Evolutionary conservation across 148 eudicot genomes (phyloP), one percentile per base, ranked within the genome.

Genomic region (Rhododendron simsii): DNA sequence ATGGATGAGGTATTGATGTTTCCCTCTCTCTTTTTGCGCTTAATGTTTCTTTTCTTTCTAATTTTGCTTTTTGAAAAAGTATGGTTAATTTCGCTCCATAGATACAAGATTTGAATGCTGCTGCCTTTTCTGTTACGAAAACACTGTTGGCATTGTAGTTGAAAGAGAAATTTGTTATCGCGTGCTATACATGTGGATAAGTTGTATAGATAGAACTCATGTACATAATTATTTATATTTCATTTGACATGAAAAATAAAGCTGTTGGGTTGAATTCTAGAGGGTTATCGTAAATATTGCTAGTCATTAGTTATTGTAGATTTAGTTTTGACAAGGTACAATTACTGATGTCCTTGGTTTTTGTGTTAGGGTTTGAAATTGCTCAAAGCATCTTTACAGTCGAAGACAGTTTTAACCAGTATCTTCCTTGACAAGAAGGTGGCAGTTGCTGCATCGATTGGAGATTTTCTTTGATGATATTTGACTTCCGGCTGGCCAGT

Each of bases 1-100:
- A 81, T 84, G 80, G 39, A 71, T 67, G 86, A 86, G 88, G 86
- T 86, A 83, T 47, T 55, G 28, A 23, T 23, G 28, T 63, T 23
- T 63, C 69, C 12, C 11, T 23, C 26, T 35, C 37, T 35, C 37
- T 35, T 35, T 2, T 35, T 35, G 2, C 37, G 37, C 37, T 35
- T 35, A 35, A 2, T 35, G 2, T 35, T 2, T 1, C 37, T 35
- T 35, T 35, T 35, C 33, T 33, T 1, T 0, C 33, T 35, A 35
- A 35, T 35, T 35, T 35, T 35, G 37, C 37, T 35, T 35, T 35
- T 35, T 1, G 37, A 35, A 35, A 35, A 35, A 35, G 37, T 35
- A 35, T 35, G 37, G 1, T 35, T 35, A 35, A 35, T 35, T 35
- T 35, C 37, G 37, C 37, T 35, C 37, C 37, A 35, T 35, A 1